Evolutionary conservation across 768 basidiomycete species (phyloP), one percentile per base, ranked within the genome.

Genomic region (Amanita molliuscula): DNA sequence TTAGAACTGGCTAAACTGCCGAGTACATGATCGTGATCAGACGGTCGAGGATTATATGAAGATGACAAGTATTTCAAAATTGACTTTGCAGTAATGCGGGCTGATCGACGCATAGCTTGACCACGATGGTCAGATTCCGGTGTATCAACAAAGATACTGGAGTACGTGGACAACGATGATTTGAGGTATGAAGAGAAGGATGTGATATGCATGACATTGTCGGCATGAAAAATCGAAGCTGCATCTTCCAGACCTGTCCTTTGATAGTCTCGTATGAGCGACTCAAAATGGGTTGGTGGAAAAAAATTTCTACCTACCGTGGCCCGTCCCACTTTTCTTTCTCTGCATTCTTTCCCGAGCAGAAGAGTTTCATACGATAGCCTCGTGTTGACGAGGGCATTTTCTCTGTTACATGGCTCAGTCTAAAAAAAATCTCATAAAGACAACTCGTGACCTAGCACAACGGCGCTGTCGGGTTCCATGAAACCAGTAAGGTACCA

Each of bases 401-500:
- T 58, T 88, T 88, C 63, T 91, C 88, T 88, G 58, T 5, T 11
- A 13, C 35, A 15, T 53, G 53, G 48, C 52, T 34, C 33, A 8
- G 33, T 48, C 28, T 41, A 48, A 34, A 35, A 10, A 37, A 11
- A 15, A 35, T 47, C 25, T 28, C 33, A 15, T 23, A 10, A 10
- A 45, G 23, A 25, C 20, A 29, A 46, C 26, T 46, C 18, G 15
- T 37, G 49, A 18, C 91, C 82, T 41, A 99, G 73, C 34, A 97
- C 73, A 37, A 98, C 70, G 0, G 89, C 93, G 15, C 95, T 79
- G 50, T 95, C 86, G 1, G 93, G 89, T 61, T 98, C 95, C 51
- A 91, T 81, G 59, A 96, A 96, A 9, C 96, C 96, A 0, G 96
- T 96, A 11, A 99, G 72, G 64, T 99, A 98, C 86, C 86, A 91